Evolutionary conservation across 225 moss, liverwort and hornwort species (phyloP), one percentile per base, ranked within the genome.

Genomic region (Takakia lepidozioides): DNA sequence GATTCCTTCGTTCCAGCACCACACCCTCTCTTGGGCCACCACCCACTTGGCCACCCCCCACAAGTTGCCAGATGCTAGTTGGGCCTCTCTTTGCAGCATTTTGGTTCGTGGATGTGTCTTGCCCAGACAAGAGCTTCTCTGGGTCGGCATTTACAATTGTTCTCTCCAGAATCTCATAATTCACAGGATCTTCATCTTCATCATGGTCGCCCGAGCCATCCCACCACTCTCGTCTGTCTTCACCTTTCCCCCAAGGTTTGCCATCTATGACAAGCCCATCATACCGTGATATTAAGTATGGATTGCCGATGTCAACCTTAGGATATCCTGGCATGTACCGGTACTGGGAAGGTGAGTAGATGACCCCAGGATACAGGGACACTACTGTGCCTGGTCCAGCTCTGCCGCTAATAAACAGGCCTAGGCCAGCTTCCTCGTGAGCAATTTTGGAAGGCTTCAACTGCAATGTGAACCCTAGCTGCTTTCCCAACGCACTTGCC

Each of bases 291-390:
- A 99, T 85, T 58, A 99, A 62, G 41, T 83, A 91, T 0, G 87
- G 78, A 26, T 91, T 99, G 38, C 65, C 52, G 2, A 29, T 70
- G 49, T 83, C 98, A 17, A 91, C 91, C 59, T 87, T 84, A 0
- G 98, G 98, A 64, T 99, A 99, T 17, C 83, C 83, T 25, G 80
- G 91, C 73, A 99, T 87, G 70, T 74, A 85, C 5, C 75, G 73
- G 55, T 99, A 99, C 38, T 99, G 91, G 10, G 91, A 91, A 8
- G 98, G 91, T 46, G 91, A 57, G 11, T 99, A 91, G 25, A 91
- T 76, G 29, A 99, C 78, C 25, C 98, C 98, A 25, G 98, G 87
- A 56, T 99, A 99, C 57, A 91, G 55, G 18, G 87, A 74, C 35
- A 99, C 72, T 28, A 99, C 87, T 1, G 87, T 78, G 19, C 91